Base-by-base conservation (phyloP, 1,284 basidiomycete species). In the Malassezia cuniculi region DNA sequence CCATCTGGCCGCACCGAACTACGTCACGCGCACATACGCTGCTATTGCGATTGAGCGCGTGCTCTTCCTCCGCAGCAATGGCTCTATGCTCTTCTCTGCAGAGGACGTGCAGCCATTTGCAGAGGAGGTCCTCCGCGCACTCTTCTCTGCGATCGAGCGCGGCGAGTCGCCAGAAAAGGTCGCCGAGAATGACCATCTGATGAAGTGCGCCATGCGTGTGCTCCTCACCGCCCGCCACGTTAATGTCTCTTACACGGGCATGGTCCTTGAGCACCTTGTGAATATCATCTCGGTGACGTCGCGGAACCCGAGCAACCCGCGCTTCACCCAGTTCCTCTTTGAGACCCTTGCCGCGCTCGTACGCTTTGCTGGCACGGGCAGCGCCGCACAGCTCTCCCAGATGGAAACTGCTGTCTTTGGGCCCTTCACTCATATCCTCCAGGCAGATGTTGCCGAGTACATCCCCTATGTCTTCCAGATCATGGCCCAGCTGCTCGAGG, bases 401-500 rank as follows among this genome's bases (percentile, higher is more conserved):
- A 93, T 95, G 55, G 89, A 97, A 65, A 69, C 73, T 37, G 74
- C 76, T 1, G 72, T 97, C n/a, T 71, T 70, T 62, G 80, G 78
- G 0, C 83, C 85, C 0, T 89, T 93, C 60, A 87, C 82, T 6
- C 68, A 79, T 47, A 87, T 95, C 60, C 70, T 99, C 4, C 79
- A 85, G 53, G 78, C 85, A 57, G 90, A 97, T 53, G 85, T 95
- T 19, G 80, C 64, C 85, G 90, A 95, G 71, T 97, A 94, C 66
- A 82, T 93, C 36, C 90, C 90, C 2, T 99, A 90, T 66, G 82
- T 85, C 36, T 95, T 97, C 75, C 93, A 97, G 66, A 78, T 97
- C 53, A 77, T 95, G 21, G 82, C 87, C 0, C 90, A 97, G 68
- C 85, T 97, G 75, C 79, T 99, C 25, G 84, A 89, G 54, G 72